Percentiles rank a stretch among this genome's conserved stretches.
phyloP scores from a whole-genome alignment of 2,329 filamentous ascomycete species.

The Acephala macrosclerotiorum region DNA sequence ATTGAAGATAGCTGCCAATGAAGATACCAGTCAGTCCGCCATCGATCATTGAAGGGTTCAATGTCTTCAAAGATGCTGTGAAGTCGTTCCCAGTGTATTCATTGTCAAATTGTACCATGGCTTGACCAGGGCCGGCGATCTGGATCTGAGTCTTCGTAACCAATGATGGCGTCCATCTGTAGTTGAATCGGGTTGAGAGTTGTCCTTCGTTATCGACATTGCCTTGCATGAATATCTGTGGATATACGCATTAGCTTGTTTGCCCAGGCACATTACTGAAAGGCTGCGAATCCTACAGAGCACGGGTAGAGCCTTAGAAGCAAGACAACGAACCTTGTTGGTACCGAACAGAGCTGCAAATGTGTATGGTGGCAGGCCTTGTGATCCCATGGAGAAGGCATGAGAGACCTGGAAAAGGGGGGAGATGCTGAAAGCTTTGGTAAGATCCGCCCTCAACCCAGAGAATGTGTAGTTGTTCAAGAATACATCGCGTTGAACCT shows the following conservation, averaged over 20 bases:
- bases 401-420: slow-evolving; percentile 98
- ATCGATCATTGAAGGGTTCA: slow-evolving; percentile 94
- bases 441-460: slow-evolving; percentile 93
- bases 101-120: slow-evolving; percentile 93
- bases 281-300: not conserved
- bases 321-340: slow-evolving; percentile 72
- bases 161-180: slow-evolving; percentile 81
- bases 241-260: slow-evolving; percentile 30
- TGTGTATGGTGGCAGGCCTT: slow-evolving; percentile 91
- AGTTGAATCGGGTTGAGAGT: slow-evolving; percentile 90
- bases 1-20: slow-evolving; percentile 95
- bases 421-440: slow-evolving; percentile 92
- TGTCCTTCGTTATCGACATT: slow-evolving; percentile 93
- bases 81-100: slow-evolving; percentile 96
- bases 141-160: slow-evolving; percentile 90
- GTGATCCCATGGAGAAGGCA: slow-evolving; percentile 90
- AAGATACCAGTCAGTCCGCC: slow-evolving; percentile 94
- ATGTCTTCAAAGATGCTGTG: slow-evolving; percentile 87
- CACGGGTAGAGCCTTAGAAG: not conserved
- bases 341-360: slow-evolving; percentile 95
- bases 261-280: not conserved
- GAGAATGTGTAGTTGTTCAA: slow-evolving; percentile 97
- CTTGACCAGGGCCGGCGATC: slow-evolving; percentile 78
- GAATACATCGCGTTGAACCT: slow-evolving; percentile 96
- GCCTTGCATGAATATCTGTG: slow-evolving; percentile 91